phyloP scores from a whole-genome alignment of 192 early-diverging fungal genomes.

The Coemansia sp. region DNA sequence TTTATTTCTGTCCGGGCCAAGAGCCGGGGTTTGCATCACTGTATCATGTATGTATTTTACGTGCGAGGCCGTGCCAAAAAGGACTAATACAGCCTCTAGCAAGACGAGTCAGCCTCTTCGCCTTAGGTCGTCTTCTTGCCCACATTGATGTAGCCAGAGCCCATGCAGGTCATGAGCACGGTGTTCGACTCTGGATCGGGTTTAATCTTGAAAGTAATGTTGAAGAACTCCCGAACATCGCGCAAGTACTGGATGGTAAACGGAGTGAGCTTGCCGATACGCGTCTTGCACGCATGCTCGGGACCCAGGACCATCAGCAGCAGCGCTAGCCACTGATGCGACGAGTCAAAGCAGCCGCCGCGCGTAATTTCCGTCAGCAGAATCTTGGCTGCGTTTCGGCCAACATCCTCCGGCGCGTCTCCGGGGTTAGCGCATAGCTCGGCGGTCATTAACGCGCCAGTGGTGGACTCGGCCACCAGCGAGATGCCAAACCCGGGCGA shows the following conservation, averaged over 20 bases:
- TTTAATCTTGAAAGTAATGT: conserved; percentile 87
- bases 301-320: conserved; percentile 84
- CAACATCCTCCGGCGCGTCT: conserved; percentile 89
- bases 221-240: conserved; percentile 86
- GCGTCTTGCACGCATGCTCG: conserved; percentile 89
- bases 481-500: conserved; percentile 91
- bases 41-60: too few relatives aligned
- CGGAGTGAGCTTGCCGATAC: conserved; percentile 77
- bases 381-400: conserved; percentile 66
- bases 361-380: conserved; percentile 81
- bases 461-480: conserved; percentile 89
- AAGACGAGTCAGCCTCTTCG: too few relatives aligned
- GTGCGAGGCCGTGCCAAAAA: too few relatives aligned
- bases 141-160: conserved; percentile 84
- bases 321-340: conserved; percentile 82
- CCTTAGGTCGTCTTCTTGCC: conserved; percentile 76
- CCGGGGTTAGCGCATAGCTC: conserved; percentile 77
- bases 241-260: conserved; percentile 92
- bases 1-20: too few relatives aligned
- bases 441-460: conserved; percentile 74
- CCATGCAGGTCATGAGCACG: conserved; percentile 80
- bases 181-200: conserved; percentile 66
- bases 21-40: too few relatives aligned
- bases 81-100: too few relatives aligned
- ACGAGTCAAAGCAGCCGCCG: conserved; percentile 87